Conservation (phyloP, 331 rosid species). For the Prunus yedoensis region DNA sequence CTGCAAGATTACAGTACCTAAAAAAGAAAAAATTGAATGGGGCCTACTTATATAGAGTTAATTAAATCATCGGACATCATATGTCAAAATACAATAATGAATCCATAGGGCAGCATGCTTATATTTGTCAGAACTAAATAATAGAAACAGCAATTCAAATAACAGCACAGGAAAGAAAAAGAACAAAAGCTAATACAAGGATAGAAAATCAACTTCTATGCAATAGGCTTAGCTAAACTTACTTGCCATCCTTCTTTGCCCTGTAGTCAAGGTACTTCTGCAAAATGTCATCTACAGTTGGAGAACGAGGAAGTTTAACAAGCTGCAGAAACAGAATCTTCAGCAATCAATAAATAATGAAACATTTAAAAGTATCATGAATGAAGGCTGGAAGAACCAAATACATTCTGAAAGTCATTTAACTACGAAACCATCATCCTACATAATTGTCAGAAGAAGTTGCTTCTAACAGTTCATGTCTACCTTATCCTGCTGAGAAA, state of each 20-base stretch:
- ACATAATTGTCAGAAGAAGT: constrained; percentile 3
- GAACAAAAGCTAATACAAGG: constrained; percentile 23
- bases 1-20: background rate
- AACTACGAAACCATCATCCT: background rate
- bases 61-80: background rate
- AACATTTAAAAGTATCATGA: background rate
- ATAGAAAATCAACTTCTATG: constrained; percentile 3
- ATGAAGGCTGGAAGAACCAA: constrained; percentile 7
- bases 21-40: background rate
- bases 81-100: background rate
- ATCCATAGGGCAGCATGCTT: background rate
- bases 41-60: background rate
- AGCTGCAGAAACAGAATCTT: constrained; percentile 52
- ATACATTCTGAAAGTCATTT: background rate
- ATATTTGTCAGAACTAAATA: constrained; percentile 3
- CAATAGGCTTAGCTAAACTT: constrained; percentile 38
- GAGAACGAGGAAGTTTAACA: constrained; percentile 93
- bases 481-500: constrained; percentile 90
- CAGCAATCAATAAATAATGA: constrained; percentile 24
- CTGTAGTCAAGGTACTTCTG: constrained; percentile 82
- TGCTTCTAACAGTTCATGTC: constrained; percentile 18
- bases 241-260: constrained; percentile 87
- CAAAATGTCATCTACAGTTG: constrained; percentile 90
- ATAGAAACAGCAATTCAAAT: constrained; percentile 1
- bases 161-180: constrained; percentile 9